Evolutionary conservation across 495 filamentous ascomycete genomes (phyloP).

Genomic region (Pseudoneurospora amorphoporcata): DNA sequence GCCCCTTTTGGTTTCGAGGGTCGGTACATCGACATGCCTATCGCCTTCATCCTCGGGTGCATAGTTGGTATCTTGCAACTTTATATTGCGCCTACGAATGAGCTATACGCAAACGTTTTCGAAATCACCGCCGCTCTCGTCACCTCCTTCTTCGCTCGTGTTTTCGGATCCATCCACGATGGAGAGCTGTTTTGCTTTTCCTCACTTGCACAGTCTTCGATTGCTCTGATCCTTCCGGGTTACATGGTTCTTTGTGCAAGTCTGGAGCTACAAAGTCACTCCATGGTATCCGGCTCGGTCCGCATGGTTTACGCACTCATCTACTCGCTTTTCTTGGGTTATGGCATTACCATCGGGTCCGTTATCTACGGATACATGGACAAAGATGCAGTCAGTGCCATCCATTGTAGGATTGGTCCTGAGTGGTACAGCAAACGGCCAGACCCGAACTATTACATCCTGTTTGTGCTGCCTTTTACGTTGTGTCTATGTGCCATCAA

Average conservation of each 20-base stretch:
- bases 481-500: slow-evolving; percentile 77
- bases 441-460: slow-evolving; percentile 50
- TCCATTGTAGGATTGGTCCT: slow-evolving; percentile 46
- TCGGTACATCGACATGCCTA: slow-evolving; percentile 76
- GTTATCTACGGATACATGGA: slow-evolving; percentile 81
- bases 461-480: slow-evolving; percentile 75
- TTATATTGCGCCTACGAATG: slow-evolving; percentile 65
- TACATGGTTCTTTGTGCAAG: slow-evolving; percentile 56
- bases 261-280: slow-evolving; percentile 78
- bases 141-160: slow-evolving; percentile 82
- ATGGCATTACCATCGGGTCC: slow-evolving; percentile 90
- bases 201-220: slow-evolving; percentile 78
- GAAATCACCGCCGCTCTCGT: slow-evolving; percentile 80
- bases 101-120: slow-evolving; percentile 80
- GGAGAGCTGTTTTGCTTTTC: slow-evolving; percentile 82
- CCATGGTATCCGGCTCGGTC: slow-evolving; percentile 81
- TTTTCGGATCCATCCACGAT: slow-evolving; percentile 70
- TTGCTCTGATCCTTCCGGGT: slow-evolving; percentile 89
- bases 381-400: slow-evolving; percentile 57
- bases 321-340: slow-evolving; percentile 92
- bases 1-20: slow-evolving; percentile 89
- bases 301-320: slow-evolving; percentile 95
- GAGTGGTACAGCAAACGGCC: slow-evolving; percentile 41
- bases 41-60: slow-evolving; percentile 77
- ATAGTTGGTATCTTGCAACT: slow-evolving; percentile 76